Evolutionary conservation across 2,329 filamentous ascomycete species (phyloP).

Genomic region (Pseudocercospora vitis): DNA sequence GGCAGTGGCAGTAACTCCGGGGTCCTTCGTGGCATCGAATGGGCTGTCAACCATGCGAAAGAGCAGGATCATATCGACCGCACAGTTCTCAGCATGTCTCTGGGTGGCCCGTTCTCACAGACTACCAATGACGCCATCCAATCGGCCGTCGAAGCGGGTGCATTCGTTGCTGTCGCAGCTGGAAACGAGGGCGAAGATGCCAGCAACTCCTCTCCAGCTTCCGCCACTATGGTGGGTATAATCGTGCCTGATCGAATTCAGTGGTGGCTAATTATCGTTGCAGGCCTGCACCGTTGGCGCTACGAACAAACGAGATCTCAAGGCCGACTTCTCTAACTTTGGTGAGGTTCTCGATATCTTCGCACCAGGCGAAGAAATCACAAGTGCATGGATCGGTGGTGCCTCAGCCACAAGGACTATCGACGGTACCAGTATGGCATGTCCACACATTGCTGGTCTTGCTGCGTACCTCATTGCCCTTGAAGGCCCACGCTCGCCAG

Average conservation of each 20-base stretch:
- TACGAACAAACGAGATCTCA: slow-evolving; percentile 31
- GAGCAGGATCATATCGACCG: slow-evolving; percentile 69
- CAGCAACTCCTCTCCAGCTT: slow-evolving; percentile 36
- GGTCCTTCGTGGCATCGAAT: slow-evolving; percentile 51
- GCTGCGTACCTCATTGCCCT: slow-evolving; percentile 26
- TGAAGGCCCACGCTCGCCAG: slow-evolving; percentile 15
- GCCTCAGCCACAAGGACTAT: slow-evolving; percentile 49
- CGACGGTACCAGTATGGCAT: slow-evolving; percentile 49
- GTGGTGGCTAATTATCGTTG: background rate
- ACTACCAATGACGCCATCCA: slow-evolving; percentile 43
- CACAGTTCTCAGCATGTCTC: slow-evolving; percentile 42
- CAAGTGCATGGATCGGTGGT: slow-evolving; percentile 51
- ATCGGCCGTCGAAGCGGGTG: slow-evolving; percentile 38
- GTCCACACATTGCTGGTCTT: slow-evolving; percentile 26
- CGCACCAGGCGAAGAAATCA: slow-evolving; percentile 53
- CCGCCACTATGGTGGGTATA: slow-evolving; percentile 32
- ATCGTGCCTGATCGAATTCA: background rate
- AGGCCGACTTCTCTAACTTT: slow-evolving; percentile 44
- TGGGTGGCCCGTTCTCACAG: slow-evolving; percentile 42
- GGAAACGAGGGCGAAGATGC: slow-evolving; percentile 39
- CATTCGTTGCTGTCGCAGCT: slow-evolving; percentile 42
- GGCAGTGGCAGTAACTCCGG: slow-evolving; percentile 47
- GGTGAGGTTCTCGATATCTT: slow-evolving; percentile 43
- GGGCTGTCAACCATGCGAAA: slow-evolving; percentile 59
- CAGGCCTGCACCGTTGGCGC: slow-evolving; percentile 41